Base-by-base conservation (phyloP, 805 yeast genomes). In the Kodamaea lidongshanica region DNA sequence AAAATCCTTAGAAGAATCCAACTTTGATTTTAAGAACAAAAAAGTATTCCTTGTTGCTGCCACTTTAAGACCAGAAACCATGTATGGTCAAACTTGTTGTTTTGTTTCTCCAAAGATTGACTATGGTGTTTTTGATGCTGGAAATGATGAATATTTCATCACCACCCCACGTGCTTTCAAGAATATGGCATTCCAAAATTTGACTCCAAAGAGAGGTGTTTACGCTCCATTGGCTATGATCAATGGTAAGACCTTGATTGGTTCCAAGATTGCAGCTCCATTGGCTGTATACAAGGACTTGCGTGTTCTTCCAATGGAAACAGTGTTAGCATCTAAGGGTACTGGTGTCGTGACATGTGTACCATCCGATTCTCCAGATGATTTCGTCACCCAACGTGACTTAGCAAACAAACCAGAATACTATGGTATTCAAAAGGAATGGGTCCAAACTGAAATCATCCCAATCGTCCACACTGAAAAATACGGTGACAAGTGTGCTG, bases 291-390 rank as follows among this genome's bases (percentile, higher is more conserved):
- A 77, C 55, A 65, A 74, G 31, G 74, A 79, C 45, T 66, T 92
- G 42, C 72, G 92, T 48, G 81, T 92, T 34, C 72, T 92, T 43
- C 98, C 98, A 45, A 92, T 92, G 98, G 97, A 89, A 61, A 86
- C 96, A 21, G 89, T 92, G 33, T 70, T 89, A 56, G 94, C 95
- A 23, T 70, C 77, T 34, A 92, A 92, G 68, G 98, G 98, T 73
- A 92, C 97, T 26, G 98, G 97, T 68, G 96, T 92, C 26, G 98
- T 92, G 35, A 89, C 97, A 5, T 92, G 96, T 68, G 97, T 88
- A 40, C 98, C 97, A 40, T 80, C 95, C n/a, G 96, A 88, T 60
- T 88, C 97, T 35, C 97, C 98, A 38, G 98, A 92, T 66, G 98
- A 92, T 67, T 92, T 50, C 54, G 78, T 89, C 60, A 92, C 96